Evolutionary conservation across 371 early-diverging fungal species (phyloP), one percentile per base, ranked within the genome.

Genomic region (Homolaphlyctis polyrhiza): DNA sequence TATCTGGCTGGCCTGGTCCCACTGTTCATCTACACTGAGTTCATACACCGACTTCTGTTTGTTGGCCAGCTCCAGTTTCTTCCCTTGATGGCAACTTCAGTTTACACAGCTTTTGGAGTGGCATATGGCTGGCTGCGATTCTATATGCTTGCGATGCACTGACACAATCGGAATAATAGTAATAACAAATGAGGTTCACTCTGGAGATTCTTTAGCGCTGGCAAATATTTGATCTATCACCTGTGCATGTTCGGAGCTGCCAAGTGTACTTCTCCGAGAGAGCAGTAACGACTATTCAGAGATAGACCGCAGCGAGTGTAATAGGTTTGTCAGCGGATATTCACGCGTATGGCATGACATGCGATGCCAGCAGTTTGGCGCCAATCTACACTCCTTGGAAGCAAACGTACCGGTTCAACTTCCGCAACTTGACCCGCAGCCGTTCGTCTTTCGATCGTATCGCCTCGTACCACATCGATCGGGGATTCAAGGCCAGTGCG

Each of bases 41-140:
- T 71, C 27, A n/a, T 61, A 13, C 73, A 72, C 47, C 60, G 58
- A 14, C n/a, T 68, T 4, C 18, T 70, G 23, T 67, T 65, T 50
- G 66, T 71, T 29, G 72, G 72, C 0, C 58, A 50, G 28, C 61
- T 91, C 28, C 86, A 83, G 62, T 95, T 96, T 62, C 66, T 96
- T 58, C 93, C 95, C 18, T 76, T 95, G 66, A 87, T 93, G 83
- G 51, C 87, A 60, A 87, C 86, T 0, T 93, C 93, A 13, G 82
- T 90, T 8, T 93, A 93, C 64, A 86, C 87, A 45, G 83, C 88
- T 1, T 62, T 86, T 1, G 96, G 94, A 13, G 79, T 95, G 6
- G 57, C 85, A n/a, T 91, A 89, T 73, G 84, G 87, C 25, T 93
- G 68, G 68, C 1, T 43, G 13, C 1, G n/a, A 34, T 8, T 72